phyloP scores from a whole-genome alignment of 1,139 yeast genomes.

The Blastobotrys raffinosifermentans region DNA sequence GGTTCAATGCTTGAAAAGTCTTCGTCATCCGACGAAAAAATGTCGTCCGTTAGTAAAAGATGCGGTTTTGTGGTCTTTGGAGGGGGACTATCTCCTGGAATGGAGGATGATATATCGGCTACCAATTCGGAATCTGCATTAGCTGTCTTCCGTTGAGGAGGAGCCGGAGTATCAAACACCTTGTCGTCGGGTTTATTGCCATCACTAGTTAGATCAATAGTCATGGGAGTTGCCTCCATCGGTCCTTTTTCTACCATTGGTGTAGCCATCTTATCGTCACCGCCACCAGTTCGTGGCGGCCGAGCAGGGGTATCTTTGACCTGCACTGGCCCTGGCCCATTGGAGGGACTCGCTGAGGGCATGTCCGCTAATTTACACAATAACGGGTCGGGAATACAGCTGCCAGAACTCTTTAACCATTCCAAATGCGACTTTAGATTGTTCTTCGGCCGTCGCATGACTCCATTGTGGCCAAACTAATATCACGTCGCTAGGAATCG shows the following conservation, averaged over 20 bases:
- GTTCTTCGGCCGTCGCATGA: conserved; percentile 7
- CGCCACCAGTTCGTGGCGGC: no score
- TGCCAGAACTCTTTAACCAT: conserved; percentile 9
- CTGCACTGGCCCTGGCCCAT: no score
- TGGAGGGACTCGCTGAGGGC: no score
- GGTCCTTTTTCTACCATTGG: no score
- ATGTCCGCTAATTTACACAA: no score
- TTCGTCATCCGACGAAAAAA: background rate
- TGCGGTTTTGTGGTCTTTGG: no score
- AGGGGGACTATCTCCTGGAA: background rate
- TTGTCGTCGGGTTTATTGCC: conserved; percentile 1
- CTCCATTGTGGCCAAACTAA: no score
- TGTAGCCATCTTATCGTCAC: no score
- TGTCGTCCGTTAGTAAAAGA: background rate
- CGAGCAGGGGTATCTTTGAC: no score
- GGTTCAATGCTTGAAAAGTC: no score
- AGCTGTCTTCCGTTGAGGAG: background rate
- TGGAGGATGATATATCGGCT: background rate
- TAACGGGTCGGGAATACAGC: no score
- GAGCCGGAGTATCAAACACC: background rate
- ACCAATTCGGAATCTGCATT: background rate
- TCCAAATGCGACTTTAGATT: conserved; percentile 9
- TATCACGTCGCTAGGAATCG: no score
- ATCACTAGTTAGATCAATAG: conserved; percentile 5
- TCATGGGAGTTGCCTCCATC: conserved; percentile 6